These are phyloP conservation scores for Xylaria arbuscula DNA, from an alignment of 2,329 filamentous ascomycete species.

Conservation along the genomic window DNA sequence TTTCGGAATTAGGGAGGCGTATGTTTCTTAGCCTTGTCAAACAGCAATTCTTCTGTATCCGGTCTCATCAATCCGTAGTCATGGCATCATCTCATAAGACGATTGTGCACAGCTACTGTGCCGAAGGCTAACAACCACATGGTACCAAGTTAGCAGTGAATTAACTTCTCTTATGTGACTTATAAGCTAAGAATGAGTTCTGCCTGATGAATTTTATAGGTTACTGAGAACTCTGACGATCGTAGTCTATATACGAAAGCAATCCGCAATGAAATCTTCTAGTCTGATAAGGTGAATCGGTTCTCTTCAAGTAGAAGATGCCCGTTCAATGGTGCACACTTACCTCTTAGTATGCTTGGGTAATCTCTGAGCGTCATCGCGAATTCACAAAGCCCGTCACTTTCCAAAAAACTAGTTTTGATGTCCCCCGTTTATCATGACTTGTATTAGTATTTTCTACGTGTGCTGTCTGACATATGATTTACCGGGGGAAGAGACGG, in stretches of 20 bases:
- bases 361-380: background rate
- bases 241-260: constrained; percentile 79
- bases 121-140: no score
- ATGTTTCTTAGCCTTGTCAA: no score
- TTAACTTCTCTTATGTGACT: background rate
- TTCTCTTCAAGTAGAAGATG: constrained; percentile 60
- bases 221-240: constrained; percentile 76
- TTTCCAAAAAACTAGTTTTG: background rate
- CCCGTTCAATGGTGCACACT: constrained; percentile 55
- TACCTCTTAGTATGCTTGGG: constrained; percentile 56
- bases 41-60: no score
- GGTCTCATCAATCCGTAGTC: no score
- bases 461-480: background rate
- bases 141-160: constrained; percentile 53
- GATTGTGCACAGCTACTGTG: background rate
- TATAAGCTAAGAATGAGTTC: background rate
- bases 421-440: constrained; percentile 55
- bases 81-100: background rate
- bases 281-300: constrained; percentile 59
- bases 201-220: constrained; percentile 54
- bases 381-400: background rate
- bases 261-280: constrained; percentile 77
- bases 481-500: background rate
- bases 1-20: background rate
- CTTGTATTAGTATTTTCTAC: constrained; percentile 7